Conservation (phyloP, 768 basidiomycete genomes). For the Panus rudis region DNA sequence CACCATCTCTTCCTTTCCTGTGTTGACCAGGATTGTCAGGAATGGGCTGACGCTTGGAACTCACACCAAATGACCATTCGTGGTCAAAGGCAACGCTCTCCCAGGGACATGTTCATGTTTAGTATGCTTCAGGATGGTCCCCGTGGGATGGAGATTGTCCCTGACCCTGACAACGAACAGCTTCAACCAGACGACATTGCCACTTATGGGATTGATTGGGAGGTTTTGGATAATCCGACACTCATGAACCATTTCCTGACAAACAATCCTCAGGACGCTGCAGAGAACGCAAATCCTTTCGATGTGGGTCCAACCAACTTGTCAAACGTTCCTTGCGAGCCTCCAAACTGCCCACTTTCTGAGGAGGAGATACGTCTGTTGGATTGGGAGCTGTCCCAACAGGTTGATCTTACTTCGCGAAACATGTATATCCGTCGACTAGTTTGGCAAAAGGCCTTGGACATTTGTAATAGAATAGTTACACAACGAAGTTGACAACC, state of each 20-base stretch:
- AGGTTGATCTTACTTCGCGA: not conserved
- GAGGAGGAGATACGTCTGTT: constrained; percentile 6
- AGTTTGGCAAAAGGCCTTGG: not conserved
- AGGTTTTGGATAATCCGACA: constrained; percentile 5
- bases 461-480: not conserved
- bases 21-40: constrained; percentile 25
- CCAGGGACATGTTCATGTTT: constrained; percentile 26
- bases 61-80: constrained; percentile 20
- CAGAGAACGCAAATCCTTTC: constrained; percentile 5
- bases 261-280: constrained; percentile 7
- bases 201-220: constrained; percentile 19
- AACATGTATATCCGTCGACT: not conserved
- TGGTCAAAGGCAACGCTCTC: constrained; percentile 14
- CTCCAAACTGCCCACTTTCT: constrained; percentile 11
- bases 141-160: constrained; percentile 15
- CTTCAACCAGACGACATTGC: not conserved
- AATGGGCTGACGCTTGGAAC: constrained; percentile 32
- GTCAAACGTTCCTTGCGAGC: constrained; percentile 10
- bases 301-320: constrained; percentile 2
- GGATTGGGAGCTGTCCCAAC: not conserved
- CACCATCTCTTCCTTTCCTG: constrained; percentile 30
- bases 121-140: constrained; percentile 26
- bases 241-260: constrained; percentile 11
- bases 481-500: no score
- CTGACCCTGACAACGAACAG: constrained; percentile 2